These are phyloP conservation scores for Vitis hybrid DNA, from an alignment of 177 flowering plant genomes.

Conservation along the genomic window DNA sequence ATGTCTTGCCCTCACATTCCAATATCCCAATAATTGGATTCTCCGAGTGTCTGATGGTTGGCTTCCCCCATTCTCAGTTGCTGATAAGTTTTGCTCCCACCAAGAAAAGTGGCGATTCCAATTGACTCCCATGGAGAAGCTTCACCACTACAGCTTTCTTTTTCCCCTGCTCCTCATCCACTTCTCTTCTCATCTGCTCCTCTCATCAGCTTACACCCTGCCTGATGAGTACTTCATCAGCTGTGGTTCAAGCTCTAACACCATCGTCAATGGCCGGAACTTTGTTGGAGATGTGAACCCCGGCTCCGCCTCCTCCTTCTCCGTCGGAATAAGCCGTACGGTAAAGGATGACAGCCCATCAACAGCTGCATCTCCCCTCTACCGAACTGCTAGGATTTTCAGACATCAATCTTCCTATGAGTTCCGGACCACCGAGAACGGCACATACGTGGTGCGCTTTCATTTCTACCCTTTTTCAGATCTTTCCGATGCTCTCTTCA, in stretches of 20 bases:
- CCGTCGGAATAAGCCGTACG: background rate
- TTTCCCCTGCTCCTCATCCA: background rate
- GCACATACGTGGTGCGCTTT: constrained; percentile 28
- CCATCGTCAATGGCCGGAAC: background rate
- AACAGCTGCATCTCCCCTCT: background rate
- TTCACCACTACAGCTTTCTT: no score
- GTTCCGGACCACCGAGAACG: constrained; percentile 7
- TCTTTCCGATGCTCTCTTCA: constrained; percentile 20
- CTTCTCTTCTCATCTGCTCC: background rate
- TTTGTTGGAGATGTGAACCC: constrained; percentile 15
- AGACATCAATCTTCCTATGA: constrained; percentile 9
- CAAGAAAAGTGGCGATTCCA: no score
- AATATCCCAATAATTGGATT: no score
- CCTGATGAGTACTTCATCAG: constrained; percentile 16
- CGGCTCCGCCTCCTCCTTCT: background rate
- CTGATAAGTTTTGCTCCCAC: no score
- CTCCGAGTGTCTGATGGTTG: no score
- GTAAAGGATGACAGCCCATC: background rate
- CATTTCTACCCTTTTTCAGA: constrained; percentile 29
- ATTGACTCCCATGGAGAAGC: no score
- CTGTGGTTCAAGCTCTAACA: constrained; percentile 21
- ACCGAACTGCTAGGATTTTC: constrained; percentile 33
- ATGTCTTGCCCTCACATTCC: no score
- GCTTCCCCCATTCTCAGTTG: no score
- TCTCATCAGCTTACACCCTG: background rate